Evolutionary conservation across 2,329 filamentous ascomycete genomes (phyloP).

Genomic region (Sclerotinia sclerotiorum): DNA sequence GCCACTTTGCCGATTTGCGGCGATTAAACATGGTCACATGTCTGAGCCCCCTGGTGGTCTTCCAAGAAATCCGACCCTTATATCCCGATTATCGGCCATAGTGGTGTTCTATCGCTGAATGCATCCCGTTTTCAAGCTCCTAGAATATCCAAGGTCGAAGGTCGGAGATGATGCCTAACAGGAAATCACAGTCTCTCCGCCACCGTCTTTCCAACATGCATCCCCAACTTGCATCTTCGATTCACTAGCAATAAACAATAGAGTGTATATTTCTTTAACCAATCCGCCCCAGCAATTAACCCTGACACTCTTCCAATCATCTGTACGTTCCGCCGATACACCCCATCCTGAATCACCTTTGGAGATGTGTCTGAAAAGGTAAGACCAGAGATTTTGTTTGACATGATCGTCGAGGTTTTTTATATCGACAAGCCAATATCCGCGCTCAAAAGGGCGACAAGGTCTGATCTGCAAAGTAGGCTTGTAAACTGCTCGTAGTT

Average conservation of each 20-base stretch:
- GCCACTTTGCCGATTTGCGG: no score
- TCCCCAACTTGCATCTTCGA: conserved; percentile 58
- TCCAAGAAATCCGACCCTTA: background rate
- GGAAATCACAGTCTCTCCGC: conserved; percentile 45
- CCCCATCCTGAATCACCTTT: conserved; percentile 66
- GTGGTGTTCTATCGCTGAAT: background rate
- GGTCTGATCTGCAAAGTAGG: conserved; percentile 51
- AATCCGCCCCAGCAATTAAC: conserved; percentile 79
- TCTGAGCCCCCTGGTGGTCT: background rate
- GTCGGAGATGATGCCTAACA: background rate
- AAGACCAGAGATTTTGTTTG: conserved; percentile 60
- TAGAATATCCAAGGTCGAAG: conserved; percentile 1
- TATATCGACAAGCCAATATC: conserved; percentile 71
- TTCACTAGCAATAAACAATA: conserved; percentile 71
- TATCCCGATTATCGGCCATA: background rate
- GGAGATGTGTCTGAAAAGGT: conserved; percentile 59
- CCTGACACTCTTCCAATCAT: conserved; percentile 49
- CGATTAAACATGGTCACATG: background rate
- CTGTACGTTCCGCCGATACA: conserved; percentile 55
- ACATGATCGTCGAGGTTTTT: conserved; percentile 51
- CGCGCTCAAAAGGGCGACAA: conserved; percentile 65
- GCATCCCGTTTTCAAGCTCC: no score
- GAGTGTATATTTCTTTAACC: conserved; percentile 69
- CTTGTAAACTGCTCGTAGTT: conserved; percentile 53
- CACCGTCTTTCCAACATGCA: conserved; percentile 65